Evolutionary conservation across 2,329 filamentous ascomycete species (phyloP), one percentile per base, ranked within the genome.

Genomic region (Samsoniella hepiali): DNA sequence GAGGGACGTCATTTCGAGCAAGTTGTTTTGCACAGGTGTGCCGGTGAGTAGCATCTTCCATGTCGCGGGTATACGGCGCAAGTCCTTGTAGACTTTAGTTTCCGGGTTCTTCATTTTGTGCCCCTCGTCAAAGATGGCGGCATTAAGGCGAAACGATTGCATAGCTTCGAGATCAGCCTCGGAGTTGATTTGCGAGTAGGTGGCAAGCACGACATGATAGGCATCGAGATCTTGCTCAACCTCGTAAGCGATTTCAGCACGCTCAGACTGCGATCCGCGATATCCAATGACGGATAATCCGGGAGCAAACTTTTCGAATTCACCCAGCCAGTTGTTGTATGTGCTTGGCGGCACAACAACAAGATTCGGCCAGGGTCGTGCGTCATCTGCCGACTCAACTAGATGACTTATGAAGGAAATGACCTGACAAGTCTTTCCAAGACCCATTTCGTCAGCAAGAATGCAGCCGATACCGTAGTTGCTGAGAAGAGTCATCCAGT

Each of bases 401-500:
- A 99, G 80, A 69, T 97, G 89, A 17, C 92, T 90, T 53, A 99
- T 82, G 70, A 99, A 92, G 0, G 92, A 88, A 68, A 99, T 97
- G 66, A 98, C 92, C 72, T 99, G 94, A 70, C 93, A 97, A 0
- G 95, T 99, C 81, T 99, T 99, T 53, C 95, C 95, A 47, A 94
- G 80, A 58, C 91, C 95, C 95, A 99, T 99, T 73, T 99, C 95
- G 73, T 99, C 95, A 1, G 95, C 95, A 22, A 99, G 81, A 63
- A 99, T 98, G 66, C 93, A 94, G 53, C 91, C 94, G 58, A 96
- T 84, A 34, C 88, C 83, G 64, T 91, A 88, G 59, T 88, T 83
- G 77, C 92, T 96, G 15, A 99, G 82, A 53, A 98, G 78, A 62
- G 88, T 87, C 71, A 99, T 84, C 95, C 95, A 99, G 72, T 98